Percentiles rank a stretch among this genome's conserved stretches.
Conservation (phyloP, 306 rosid genomes). For the Dryas octopetala region DNA sequence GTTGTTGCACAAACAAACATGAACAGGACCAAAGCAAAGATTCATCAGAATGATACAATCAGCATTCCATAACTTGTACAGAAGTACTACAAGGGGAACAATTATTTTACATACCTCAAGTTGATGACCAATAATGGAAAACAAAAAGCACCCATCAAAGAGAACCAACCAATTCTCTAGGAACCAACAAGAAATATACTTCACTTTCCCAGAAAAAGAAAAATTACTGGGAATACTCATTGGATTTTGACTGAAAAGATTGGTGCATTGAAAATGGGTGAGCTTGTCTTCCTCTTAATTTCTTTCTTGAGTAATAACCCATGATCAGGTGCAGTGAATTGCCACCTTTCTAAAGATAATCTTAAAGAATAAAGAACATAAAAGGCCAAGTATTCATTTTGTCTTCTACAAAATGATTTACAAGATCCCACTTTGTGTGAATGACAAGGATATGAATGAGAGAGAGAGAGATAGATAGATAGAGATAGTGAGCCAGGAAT, state of each 20-base stretch:
- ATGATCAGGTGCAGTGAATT: conserved; percentile 4
- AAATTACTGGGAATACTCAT: conserved; percentile 3
- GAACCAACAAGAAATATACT: background rate
- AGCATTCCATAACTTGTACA: conserved; percentile 1
- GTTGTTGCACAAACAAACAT: background rate
- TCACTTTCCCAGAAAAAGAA: background rate
- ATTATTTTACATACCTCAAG: conserved; percentile 24
- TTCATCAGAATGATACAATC: background rate
- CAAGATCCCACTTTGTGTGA: conserved; percentile 32
- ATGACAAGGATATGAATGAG: conserved; percentile 4
- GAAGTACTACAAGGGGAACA: background rate
- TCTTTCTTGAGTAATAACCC: background rate
- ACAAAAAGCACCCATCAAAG: conserved; percentile 21
- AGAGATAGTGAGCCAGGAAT: conserved; percentile 2
- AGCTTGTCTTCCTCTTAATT: conserved; percentile 3
- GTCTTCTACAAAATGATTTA: conserved; percentile 24
- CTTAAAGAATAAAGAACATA: conserved; percentile 19
- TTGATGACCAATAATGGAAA: conserved; percentile 7
- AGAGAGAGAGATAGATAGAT: background rate
- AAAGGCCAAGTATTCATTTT: conserved; percentile 15
- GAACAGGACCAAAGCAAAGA: background rate
- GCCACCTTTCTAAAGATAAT: conserved; percentile 22
- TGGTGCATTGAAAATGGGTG: background rate
- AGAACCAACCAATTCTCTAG: conserved; percentile 13
- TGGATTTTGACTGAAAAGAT: conserved; percentile 6